Evolutionary conservation across 2,329 filamentous ascomycete genomes (phyloP), one percentile per base, ranked within the genome.

Genomic region (Scytalidium lignicola): DNA sequence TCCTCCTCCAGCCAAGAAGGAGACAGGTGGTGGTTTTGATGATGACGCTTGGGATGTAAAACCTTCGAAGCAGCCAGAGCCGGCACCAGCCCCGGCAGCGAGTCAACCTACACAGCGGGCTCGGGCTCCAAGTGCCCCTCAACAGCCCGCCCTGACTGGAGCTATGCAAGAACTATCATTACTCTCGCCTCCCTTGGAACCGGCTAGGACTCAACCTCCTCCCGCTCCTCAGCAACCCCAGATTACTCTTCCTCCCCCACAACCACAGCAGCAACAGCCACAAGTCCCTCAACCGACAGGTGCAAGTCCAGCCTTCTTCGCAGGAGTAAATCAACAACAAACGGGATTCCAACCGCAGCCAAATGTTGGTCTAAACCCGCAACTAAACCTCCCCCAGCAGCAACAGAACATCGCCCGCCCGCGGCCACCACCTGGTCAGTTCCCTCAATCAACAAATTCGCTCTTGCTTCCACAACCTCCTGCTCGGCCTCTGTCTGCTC

Each of bases 41-140:
- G 93, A 97, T 62, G 90, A 97, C 72, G 93, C 93, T 8, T 99
- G 93, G 93, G 89, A 95, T 61, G 86, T 96, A 44, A 96, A 96
- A 71, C 88, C 90, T 17, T 80, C 86, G 13, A 86, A 83, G 63
- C 79, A 83, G 45, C 55, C 62, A 56, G 55, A 67, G 45, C 49
- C 66, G 56, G 56, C 70, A 57, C 55, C 74, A 43, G 63, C 70
- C 26, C 58, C 74, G 47, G 55, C 68, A 17, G 58, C 69, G 23
- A 64, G 72, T 29, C 57, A 68, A 28, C 54, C 58, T 42, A 65
- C 66, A 41, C 62, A 70, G 37, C 59, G 73, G 23, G 58, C 70
- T n/a, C 32, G n/a, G 32, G 5, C 32, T n/a, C 32, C 32, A 37
- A 37, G 32, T 37, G 32, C 12, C n/a, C 62, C 70, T 19, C 62